phyloP scores from a whole-genome alignment of 2,329 filamentous ascomycete species.

The Coleophoma eucalyptorum region DNA sequence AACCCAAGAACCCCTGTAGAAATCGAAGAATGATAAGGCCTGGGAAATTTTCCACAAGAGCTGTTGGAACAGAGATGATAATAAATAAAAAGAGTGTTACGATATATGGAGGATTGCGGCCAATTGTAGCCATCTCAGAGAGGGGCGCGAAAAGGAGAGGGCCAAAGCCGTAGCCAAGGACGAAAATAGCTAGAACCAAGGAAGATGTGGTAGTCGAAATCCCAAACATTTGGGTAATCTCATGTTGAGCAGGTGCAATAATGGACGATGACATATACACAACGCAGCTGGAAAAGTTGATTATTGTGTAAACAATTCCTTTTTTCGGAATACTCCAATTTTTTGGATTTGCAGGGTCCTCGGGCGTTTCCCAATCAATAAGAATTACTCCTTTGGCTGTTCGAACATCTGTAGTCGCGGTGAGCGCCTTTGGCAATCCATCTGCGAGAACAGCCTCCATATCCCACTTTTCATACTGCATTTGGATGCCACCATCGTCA shows the following conservation, averaged over 20 bases:
- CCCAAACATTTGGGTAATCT: conserved; percentile 38
- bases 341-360: conserved; percentile 37
- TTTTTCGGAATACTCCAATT: conserved; percentile 44
- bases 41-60: conserved; percentile 55
- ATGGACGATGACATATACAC: conserved; percentile 45
- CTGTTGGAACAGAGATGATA: conserved; percentile 58
- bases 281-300: conserved; percentile 47
- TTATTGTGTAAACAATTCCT: conserved; percentile 30
- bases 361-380: background rate
- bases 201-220: too few relatives aligned
- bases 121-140: conserved; percentile 61
- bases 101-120: conserved; percentile 64
- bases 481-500: too few relatives aligned
- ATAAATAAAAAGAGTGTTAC: conserved; percentile 65
- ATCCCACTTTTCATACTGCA: too few relatives aligned
- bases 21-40: conserved; percentile 61
- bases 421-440: too few relatives aligned
- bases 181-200: too few relatives aligned
- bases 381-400: too few relatives aligned
- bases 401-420: too few relatives aligned
- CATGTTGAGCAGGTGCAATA: conserved; percentile 33
- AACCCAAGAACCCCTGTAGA: conserved; percentile 59
- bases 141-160: conserved; percentile 64
- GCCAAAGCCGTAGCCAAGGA: conserved; percentile 58
- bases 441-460: too few relatives aligned